Base-by-base conservation (phyloP, 2,329 filamentous ascomycete species). In the Pestalotiopsis sp. region DNA sequence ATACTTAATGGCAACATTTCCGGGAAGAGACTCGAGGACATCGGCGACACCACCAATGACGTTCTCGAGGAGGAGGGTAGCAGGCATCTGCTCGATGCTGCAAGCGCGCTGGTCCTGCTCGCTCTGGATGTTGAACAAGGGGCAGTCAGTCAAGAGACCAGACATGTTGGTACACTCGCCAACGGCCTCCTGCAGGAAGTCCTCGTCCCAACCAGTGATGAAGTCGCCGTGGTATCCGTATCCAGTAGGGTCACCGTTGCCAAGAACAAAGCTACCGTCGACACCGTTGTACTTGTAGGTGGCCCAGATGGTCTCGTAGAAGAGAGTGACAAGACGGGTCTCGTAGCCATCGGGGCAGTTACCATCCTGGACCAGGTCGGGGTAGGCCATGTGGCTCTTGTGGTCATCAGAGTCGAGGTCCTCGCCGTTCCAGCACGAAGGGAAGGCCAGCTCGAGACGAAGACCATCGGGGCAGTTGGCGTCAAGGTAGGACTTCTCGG, bases 291-390 rank as follows among this genome's bases (percentile, higher is more conserved):
- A 97, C 1, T 83, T 84, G 63, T 86, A 79, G 9, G 93, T 96
- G 76, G 91, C 83, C 88, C 90, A 97, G 78, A 97, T 97, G 40
- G 91, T 93, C 82, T 98, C 94, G 77, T 86, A 97, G 78, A 97
- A 91, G 61, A 98, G 84, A 69, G 91, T 91, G 2, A 92, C 89
- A 26, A 96, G 78, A 67, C 92, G 90, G 20, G 84, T 85, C 13
- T 89, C 85, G 75, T 89, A 94, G 9, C 84, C 89, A 1, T 86
- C 76, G 0, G 94, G 94, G 79, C 94, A 97, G 48, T 82, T 83
- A 39, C 94, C 94, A 71, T 88, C 88, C 81, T 93, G 92, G 73
- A 97, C 91, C 13, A 91, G 83, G 72, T 88, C 86, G 1, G 94
- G 93, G 78, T 94, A 98, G 4, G 91, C 91, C 70, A 97, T 86